Percentiles rank a stretch among this genome's conserved stretches.
Evolutionary conservation across 495 filamentous ascomycete genomes (phyloP).

Genomic region (Haplographium delicatum): DNA sequence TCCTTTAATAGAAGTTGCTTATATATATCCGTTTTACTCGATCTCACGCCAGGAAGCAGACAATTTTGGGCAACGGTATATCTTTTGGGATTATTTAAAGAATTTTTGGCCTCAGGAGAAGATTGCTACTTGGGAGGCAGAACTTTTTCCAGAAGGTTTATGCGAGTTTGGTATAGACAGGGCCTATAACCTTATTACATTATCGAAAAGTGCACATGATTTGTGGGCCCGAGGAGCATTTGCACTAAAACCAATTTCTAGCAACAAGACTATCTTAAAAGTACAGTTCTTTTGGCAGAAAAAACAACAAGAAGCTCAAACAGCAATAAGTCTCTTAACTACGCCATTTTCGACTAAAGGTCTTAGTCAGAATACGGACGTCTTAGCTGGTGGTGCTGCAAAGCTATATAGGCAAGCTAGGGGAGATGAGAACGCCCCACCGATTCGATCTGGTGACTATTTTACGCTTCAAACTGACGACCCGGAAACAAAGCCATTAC

Average conservation of each 20-base stretch:
- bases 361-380: background rate
- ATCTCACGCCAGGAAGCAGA: slow-evolving; percentile 9
- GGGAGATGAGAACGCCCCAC: background rate
- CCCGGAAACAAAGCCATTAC: slow-evolving; percentile 12
- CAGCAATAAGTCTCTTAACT: background rate
- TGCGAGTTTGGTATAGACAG: background rate
- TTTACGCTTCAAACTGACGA: slow-evolving; percentile 19
- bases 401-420: slow-evolving; percentile 1
- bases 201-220: background rate
- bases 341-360: background rate
- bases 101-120: slow-evolving; percentile 16
- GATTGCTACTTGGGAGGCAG: slow-evolving; percentile 15
- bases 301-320: background rate
- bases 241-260: slow-evolving; percentile 19
- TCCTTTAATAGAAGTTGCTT: slow-evolving; percentile 3
- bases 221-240: slow-evolving; percentile 17
- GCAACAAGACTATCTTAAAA: background rate
- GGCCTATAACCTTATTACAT: background rate
- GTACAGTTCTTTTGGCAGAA: slow-evolving; percentile 4
- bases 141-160: slow-evolving; percentile 15
- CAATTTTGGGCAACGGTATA: slow-evolving; percentile 10
- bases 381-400: background rate
- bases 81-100: slow-evolving; percentile 11
- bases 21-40: slow-evolving; percentile 13
- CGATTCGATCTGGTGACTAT: slow-evolving; percentile 1